Evolutionary conservation across 163 green algal genomes (phyloP).

Genomic region (Prototheca stagnorum): DNA sequence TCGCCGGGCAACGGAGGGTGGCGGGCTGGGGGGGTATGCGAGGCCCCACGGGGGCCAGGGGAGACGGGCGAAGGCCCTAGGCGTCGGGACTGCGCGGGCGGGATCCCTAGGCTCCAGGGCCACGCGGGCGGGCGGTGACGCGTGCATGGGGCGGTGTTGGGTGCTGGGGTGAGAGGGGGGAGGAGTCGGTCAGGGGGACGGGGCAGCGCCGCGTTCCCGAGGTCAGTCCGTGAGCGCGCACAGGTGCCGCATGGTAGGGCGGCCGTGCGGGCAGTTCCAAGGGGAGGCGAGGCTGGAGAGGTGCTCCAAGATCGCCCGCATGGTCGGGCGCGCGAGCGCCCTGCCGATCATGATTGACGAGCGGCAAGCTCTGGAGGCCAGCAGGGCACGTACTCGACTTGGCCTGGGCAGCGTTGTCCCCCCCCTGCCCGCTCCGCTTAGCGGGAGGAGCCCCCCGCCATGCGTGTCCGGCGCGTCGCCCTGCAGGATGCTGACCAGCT

Average conservation of each 20-base stretch:
- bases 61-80: too few species aligned
- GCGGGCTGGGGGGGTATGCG: not conserved
- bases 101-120: too few species aligned
- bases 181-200: too few species aligned
- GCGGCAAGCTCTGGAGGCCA: slow-evolving; percentile 81
- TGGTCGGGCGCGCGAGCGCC: slow-evolving; percentile 34
- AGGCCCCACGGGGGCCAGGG: too few species aligned
- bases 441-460: not conserved
- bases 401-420: too few species aligned
- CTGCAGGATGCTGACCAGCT: slow-evolving; percentile 56
- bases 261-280: slow-evolving; percentile 96
- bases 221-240: slow-evolving; percentile 37
- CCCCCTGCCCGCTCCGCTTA: too few species aligned
- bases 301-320: slow-evolving; percentile 45
- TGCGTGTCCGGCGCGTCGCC: slow-evolving; percentile 3
- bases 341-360: slow-evolving; percentile 91
- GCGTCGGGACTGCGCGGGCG: too few species aligned
- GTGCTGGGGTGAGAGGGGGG: too few species aligned
- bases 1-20: not conserved
- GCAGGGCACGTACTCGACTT: slow-evolving; percentile 71
- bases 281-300: slow-evolving; percentile 62
- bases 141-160: not conserved
- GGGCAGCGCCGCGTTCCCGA: too few species aligned
- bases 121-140: too few species aligned
- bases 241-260: slow-evolving; percentile 94